Evolutionary conservation across 176 grass and related monocot genomes (phyloP), one percentile per base, ranked within the genome.

Genomic region (Themeda triandra): DNA sequence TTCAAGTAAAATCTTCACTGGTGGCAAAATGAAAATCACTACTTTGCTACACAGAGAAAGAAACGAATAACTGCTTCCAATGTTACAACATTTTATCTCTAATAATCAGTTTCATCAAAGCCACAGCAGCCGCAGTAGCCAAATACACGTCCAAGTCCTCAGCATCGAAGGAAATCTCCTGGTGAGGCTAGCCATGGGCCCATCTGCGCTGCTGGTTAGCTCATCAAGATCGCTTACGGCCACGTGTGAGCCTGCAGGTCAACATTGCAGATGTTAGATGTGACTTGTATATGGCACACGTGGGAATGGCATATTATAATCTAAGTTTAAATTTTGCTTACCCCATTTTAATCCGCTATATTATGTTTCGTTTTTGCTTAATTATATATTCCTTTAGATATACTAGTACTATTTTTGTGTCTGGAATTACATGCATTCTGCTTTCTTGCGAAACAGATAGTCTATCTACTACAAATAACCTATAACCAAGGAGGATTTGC

Each of bases 211-310:
- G 76, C 80, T 88, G 8, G 63, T 59, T 31, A 0, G 56, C 39
- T 86, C 82, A 40, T n/a, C 58, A 32, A 76, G 56, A 30, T 40
- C 15, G 66, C 5, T 90, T 35, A 77, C 79, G 39, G 81, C 90
- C 81, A 88, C 59, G 51, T 85, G 90, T 48, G 92, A 83, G 69
- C 87, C 92, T 94, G 78, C 71, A 29, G 65, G 19, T 76, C 1
- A 28, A 79, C 1, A 23, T 69, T 0, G 45, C 12, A 80, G 63
- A 32, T 9, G 45, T 84, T 27, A 69, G 69, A 40, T 40, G 31
- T 49, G 10, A 66, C 36, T 63, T 10, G 18, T 19, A 5, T 48
- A 2, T 63, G 37, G 39, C 37, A 13, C 60, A 12, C 5, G 30
- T 71, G 32, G 17, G 29, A 32, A 7, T 49, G 29, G 24, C 41